Conservation (phyloP, 208 protist genomes). For the Angomonas deanei region DNA sequence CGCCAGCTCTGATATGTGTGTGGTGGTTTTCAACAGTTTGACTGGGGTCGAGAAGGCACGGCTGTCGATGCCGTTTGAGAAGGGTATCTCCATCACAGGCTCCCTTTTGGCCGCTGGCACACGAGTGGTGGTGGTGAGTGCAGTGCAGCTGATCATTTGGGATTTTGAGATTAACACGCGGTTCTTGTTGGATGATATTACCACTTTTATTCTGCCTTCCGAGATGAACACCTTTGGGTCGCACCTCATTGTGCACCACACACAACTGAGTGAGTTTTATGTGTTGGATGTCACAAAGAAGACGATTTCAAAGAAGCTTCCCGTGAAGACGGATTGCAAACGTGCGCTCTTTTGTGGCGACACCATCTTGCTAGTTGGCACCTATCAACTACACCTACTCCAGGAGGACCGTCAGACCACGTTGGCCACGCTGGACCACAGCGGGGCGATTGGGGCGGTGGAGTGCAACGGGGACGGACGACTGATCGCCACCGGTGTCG, state of each 20-base stretch:
- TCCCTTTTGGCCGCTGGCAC: constrained; percentile 52
- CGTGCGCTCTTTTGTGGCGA: constrained; percentile 59
- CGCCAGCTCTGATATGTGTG: constrained; percentile 37
- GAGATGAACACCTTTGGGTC: constrained; percentile 48
- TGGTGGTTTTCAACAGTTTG: constrained; percentile 41
- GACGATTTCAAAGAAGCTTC: constrained; percentile 41
- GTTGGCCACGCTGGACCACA: constrained; percentile 38
- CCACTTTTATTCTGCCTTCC: constrained; percentile 17
- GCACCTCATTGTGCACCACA: constrained; percentile 35
- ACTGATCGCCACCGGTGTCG: constrained; percentile 57
- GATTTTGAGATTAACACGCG: constrained; percentile 63
- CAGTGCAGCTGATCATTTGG: constrained; percentile 53
- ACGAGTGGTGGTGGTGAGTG: constrained; percentile 59
- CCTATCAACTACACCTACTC: constrained; percentile 44
- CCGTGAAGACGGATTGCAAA: constrained; percentile 28
- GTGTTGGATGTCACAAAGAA: constrained; percentile 69
- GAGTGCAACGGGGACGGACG: constrained; percentile 53
- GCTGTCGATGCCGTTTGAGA: constrained; percentile 57
- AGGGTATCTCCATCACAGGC: constrained; percentile 41
- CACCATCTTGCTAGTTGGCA: constrained; percentile 35
- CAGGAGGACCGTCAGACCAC: constrained; percentile 22
- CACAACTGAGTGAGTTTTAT: constrained; percentile 24
- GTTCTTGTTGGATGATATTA: constrained; percentile 41
- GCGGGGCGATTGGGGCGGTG: constrained; percentile 38
- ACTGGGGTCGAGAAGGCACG: constrained; percentile 36